These are phyloP conservation scores for Linnemannia exigua DNA, from an alignment of 192 early-diverging fungal genomes.

Conservation along the genomic window DNA sequence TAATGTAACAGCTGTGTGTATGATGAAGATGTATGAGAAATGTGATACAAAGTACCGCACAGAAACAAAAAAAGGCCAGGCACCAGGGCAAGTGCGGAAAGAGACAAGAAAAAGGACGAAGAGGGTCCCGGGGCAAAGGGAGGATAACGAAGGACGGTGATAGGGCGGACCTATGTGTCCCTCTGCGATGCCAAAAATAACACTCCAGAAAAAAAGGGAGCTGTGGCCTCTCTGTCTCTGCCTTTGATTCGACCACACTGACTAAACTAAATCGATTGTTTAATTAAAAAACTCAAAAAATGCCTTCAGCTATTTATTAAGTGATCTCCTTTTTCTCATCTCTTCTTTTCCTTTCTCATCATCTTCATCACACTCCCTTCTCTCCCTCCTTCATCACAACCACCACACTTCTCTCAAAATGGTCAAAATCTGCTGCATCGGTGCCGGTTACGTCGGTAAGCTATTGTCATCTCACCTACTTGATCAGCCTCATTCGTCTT, in stretches of 20 bases:
- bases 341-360: conserved; percentile 19
- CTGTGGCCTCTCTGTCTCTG: conserved; percentile 5
- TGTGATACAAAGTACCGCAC: neutral
- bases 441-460: conserved; percentile 96
- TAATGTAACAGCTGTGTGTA: neutral
- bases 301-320: neutral
- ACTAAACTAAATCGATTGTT: neutral
- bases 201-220: neutral
- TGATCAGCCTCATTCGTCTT: neutral
- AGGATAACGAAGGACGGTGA: neutral
- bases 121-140: neutral
- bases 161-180: neutral
- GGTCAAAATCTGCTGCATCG: conserved; percentile 92
- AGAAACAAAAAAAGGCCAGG: neutral
- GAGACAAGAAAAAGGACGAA: neutral
- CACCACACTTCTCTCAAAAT: conserved; percentile 16
- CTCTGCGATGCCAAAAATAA: neutral
- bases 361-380: conserved; percentile 15
- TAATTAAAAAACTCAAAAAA: conserved; percentile 3
- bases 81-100: neutral
- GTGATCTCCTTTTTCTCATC: conserved; percentile 8
- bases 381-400: conserved; percentile 5
- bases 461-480: conserved; percentile 8
- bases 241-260: neutral
- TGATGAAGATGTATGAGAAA: neutral